These are phyloP conservation scores for Exophiala viscosa DNA, from an alignment of 2,329 filamentous ascomycete genomes.

Conservation along the genomic window DNA sequence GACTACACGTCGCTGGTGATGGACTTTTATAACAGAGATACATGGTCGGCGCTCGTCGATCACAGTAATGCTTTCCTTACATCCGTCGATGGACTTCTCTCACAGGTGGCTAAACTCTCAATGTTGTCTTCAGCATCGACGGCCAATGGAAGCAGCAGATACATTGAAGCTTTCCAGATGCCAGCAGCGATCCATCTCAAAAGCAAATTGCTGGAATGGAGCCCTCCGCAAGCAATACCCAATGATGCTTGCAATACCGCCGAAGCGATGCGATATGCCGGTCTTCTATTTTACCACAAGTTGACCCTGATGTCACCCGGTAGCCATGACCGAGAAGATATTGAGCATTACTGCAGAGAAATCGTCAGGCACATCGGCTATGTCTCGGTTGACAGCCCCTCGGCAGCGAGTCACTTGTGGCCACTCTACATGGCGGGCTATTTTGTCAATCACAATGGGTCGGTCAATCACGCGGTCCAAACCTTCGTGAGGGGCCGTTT, in stretches of 20 bases:
- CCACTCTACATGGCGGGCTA: conserved; percentile 11
- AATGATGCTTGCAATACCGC: conserved; percentile 9
- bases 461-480: not conserved
- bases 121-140: not conserved
- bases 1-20: conserved; percentile 4
- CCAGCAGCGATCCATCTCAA: not conserved
- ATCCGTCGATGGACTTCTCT: conserved; percentile 6
- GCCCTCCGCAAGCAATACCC: conserved; percentile 1
- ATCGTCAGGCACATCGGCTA: conserved; percentile 3
- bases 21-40: conserved; percentile 4
- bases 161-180: not conserved
- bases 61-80: conserved; percentile 6
- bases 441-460: not conserved
- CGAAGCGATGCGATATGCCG: conserved; percentile 12
- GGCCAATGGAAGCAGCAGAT: not conserved
- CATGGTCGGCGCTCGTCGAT: conserved; percentile 5
- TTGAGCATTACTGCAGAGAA: not conserved
- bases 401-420: conserved; percentile 10
- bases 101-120: conserved; percentile 6
- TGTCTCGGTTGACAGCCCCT: conserved; percentile 5
- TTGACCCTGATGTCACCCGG: not conserved
- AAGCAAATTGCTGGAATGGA: conserved; percentile 2
- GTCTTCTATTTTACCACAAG: conserved; percentile 9
- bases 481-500: conserved; percentile 1
- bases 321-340: not conserved